Percentiles rank a stretch among this genome's conserved stretches.
phyloP scores from a whole-genome alignment of 1,284 basidiomycete species.

The Schizophyllum commune region DNA sequence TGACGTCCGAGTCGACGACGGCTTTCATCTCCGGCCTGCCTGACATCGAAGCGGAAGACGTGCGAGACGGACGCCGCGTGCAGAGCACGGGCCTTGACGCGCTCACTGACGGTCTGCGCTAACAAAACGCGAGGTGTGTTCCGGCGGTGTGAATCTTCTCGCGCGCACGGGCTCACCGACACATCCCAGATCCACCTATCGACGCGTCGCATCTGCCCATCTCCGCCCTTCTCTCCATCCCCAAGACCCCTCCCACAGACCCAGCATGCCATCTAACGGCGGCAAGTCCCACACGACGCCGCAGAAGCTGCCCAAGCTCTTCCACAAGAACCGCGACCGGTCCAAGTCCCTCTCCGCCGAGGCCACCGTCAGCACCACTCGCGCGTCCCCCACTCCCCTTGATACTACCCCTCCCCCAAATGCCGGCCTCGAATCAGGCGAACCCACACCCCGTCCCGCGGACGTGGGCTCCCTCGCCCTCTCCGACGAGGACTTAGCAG shows the following conservation, averaged over 20 bases:
- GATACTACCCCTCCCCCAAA: background rate
- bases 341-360: slow-evolving; percentile 7
- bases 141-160: background rate
- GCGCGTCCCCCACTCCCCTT: background rate
- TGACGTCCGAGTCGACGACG: background rate
- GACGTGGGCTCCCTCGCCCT: background rate
- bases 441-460: background rate
- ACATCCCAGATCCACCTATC: background rate
- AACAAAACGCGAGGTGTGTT: background rate
- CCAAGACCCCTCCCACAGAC: background rate
- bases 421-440: background rate
- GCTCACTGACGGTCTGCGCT: background rate
- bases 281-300: background rate
- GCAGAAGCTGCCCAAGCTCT: background rate
- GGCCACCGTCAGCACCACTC: slow-evolving; percentile 1
- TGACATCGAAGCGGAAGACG: background rate
- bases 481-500: background rate
- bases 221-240: background rate
- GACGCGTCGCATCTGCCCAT: background rate
- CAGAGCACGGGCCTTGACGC: background rate
- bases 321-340: slow-evolving; percentile 4
- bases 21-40: background rate
- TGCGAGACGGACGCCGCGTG: background rate
- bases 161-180: background rate
- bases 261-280: background rate